A percentile compares a stretch with the other conserved stretches of the same genome.
phyloP scores from a whole-genome alignment of 1,284 basidiomycete species.

The Naganishia albida region DNA sequence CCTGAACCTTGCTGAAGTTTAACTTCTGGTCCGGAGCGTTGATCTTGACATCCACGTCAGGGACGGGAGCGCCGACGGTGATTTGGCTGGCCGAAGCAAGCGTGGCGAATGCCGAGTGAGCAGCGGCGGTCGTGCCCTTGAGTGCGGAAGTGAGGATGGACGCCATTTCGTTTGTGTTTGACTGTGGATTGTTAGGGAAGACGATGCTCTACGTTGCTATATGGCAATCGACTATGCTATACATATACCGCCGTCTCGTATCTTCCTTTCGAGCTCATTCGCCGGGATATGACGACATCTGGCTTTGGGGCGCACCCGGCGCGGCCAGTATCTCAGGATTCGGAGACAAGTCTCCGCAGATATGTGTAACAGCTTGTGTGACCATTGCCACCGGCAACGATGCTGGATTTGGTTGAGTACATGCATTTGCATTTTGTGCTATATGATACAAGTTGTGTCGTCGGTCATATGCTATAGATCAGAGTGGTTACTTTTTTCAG shows the following conservation, averaged over 20 bases:
- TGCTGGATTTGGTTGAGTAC: too few species aligned
- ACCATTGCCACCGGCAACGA: too few species aligned
- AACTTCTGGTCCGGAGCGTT: constrained; percentile 59
- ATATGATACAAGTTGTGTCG: constrained; percentile 18
- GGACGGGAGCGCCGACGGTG: constrained; percentile 58
- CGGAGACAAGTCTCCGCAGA: too few species aligned
- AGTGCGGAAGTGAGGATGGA: constrained; percentile 60
- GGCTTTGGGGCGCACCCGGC: too few species aligned
- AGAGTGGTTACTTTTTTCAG: not conserved
- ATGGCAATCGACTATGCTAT: too few species aligned
- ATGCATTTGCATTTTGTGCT: not conserved
- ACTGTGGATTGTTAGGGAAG: too few species aligned
- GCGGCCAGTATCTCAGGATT: too few species aligned
- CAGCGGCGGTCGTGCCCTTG: constrained; percentile 57
- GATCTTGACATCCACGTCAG: constrained; percentile 62
- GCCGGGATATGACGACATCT: too few species aligned
- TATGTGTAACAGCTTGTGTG: too few species aligned
- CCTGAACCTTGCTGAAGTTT: constrained; percentile 60
- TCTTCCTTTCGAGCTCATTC: not conserved
- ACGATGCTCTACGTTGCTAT: too few species aligned
- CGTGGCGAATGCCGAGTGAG: constrained; percentile 61
- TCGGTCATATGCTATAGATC: constrained; percentile 9
- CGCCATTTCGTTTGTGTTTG: constrained; percentile 30
- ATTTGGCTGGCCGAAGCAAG: constrained; percentile 59
- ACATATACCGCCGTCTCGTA: not conserved